Base-by-base conservation (phyloP, 2,329 filamentous ascomycete genomes). In the Elsinoe ampelina region DNA sequence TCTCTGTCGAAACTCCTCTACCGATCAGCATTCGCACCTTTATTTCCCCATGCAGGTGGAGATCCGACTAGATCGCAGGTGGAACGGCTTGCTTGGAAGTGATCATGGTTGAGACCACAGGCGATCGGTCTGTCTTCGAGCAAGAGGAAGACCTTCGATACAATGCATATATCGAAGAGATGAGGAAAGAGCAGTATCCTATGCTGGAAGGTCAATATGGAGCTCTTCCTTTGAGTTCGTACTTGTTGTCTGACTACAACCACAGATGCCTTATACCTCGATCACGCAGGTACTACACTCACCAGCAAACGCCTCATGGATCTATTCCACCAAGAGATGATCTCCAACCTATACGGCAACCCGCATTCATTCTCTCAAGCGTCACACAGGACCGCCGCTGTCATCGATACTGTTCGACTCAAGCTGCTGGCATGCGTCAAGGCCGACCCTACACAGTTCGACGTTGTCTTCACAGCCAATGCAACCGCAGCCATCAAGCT, bases 401-500 rank as follows among this genome's bases (percentile, higher is more conserved):
- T 78, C 58, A 82, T 95, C 57, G 90, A 96, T 61, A 82, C 91
- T 68, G 76, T 86, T 30, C 82, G 92, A 11, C 71, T 90, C 32
- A 78, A 82, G n/a, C 76, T 89, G 1, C 73, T 97, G 30, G 75
- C 76, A 1, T 89, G 93, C 65, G 90, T 96, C 71, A 83, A 85
- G 39, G 91, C 90, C 1, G 83, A 90, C 61, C 87, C 91, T 1
- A 78, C 83, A 8, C 77, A 87, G 1, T 97, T 93, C 62, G 92
- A 97, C 64, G 72, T 97, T 2, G 82, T 96, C 1, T 97, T 97
- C 68, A 89, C 95, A 19, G 84, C 90, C 36, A 97, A 97, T 70
- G 88, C 92, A 17, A 97, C 92, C 0, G 90, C 91, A 2, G 92
- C 84, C 3, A 85, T 95, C 64, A 97, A 96, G 71, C 73, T 96